Base-by-base conservation (phyloP, 257 asterid species). In the Cruciata laevipes region DNA sequence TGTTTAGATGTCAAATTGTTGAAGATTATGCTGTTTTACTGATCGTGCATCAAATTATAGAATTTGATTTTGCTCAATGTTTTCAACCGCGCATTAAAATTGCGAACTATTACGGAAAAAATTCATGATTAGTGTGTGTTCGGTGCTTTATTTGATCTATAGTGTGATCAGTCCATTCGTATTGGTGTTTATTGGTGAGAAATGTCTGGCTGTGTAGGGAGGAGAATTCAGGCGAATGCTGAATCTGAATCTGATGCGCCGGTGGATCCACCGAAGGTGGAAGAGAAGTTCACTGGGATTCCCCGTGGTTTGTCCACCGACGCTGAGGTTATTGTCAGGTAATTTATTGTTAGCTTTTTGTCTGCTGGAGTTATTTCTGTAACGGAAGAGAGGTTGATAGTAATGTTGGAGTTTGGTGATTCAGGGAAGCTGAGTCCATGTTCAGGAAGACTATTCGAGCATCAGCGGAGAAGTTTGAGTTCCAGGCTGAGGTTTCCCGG, bases 401-500 rank as follows among this genome's bases (percentile, higher is more conserved):
- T 59, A 6, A 58, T 55, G 32, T 56, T 71, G 73, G 27, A 61
- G 21, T 63, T 20, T 70, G 81, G 23, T 81, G 73, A 49, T 80
- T 16, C 69, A 92, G 98, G 76, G 97, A 93, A 78, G 78, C 95
- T 60, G 97, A 86, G 77, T 90, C 97, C 25, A 92, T 92, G 89
- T 87, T 97, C 35, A 83, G 81, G 75, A 85, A 67, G 73, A 71
- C 77, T 7, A 85, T 88, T 65, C 95, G 96, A 13, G 80, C 94
- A 30, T 77, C 68, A 70, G 97, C 92, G 57, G 89, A 93, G 90
- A 93, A 93, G 84, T 90, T 88, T 58, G 87, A 93, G 85, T 93
- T 93, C 83, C 99, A 93, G 80, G 97, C 97, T 32, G 97, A 93
- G 86, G 99, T 93, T 58, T 93, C 99, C 44, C 85, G 97, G 69